A percentile compares a stretch with the other conserved stretches of the same genome.
Conservation (phyloP, 202 grass and related monocot genomes). For the Saccharum hybrid region DNA sequence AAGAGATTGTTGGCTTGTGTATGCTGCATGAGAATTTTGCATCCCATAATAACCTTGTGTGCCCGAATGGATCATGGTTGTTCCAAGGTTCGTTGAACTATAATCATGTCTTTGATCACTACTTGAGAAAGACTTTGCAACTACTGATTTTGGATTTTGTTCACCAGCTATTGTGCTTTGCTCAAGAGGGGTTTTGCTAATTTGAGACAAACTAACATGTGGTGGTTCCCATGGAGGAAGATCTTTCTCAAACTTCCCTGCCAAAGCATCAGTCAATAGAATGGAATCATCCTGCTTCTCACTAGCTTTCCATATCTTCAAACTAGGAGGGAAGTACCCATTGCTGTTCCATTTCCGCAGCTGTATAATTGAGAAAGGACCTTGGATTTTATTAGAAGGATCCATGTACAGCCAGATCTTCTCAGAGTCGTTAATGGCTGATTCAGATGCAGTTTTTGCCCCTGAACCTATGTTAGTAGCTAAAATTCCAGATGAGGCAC, state of each 20-base stretch:
- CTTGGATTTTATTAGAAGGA: constrained; percentile 89
- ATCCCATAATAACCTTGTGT: constrained; percentile 56
- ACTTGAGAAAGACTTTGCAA: constrained; percentile 51
- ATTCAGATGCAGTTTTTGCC: constrained; percentile 34
- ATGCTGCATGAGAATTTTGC: constrained; percentile 52
- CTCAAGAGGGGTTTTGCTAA: constrained; percentile 34
- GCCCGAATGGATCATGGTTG: constrained; percentile 46
- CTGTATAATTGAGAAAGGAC: constrained; percentile 89
- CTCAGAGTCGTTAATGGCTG: constrained; percentile 67
- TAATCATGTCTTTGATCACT: constrained; percentile 47
- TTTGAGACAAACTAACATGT: constrained; percentile 46
- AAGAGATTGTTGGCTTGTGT: constrained; percentile 52
- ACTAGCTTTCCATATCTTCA: constrained; percentile 86
- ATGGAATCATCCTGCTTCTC: constrained; percentile 91
- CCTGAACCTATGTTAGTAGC: constrained; percentile 29
- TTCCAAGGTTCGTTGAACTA: constrained; percentile 46
- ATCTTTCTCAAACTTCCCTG: constrained; percentile 87
- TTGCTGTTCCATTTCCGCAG: constrained; percentile 90
- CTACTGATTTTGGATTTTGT: constrained; percentile 46
- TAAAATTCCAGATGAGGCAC: constrained; percentile 42
- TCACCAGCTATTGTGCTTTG: constrained; percentile 43
- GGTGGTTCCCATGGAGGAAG: constrained; percentile 63
- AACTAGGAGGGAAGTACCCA: constrained; percentile 84
- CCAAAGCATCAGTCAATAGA: constrained; percentile 82
- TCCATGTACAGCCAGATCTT: constrained; percentile 97